Conservation (phyloP, 495 filamentous ascomycete genomes). For the Aspergillus nanangensis region DNA sequence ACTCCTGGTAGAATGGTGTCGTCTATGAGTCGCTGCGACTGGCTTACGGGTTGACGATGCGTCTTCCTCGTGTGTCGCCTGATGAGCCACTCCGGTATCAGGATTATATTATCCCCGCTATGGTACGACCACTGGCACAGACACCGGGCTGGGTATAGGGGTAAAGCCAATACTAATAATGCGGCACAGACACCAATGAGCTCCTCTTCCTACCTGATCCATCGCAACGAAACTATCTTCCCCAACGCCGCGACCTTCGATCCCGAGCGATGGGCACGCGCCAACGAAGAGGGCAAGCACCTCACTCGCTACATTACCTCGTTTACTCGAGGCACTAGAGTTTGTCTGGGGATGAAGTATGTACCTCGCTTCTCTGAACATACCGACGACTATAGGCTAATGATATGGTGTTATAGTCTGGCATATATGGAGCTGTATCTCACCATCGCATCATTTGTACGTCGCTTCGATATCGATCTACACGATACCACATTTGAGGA, state of each 20-base stretch:
- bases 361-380: conserved; percentile 2
- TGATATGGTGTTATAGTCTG: conserved; percentile 7
- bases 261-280: conserved; percentile 47
- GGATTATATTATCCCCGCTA: conserved; percentile 30
- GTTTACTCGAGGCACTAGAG: conserved; percentile 41
- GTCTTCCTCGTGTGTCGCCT: conserved; percentile 39
- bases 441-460: conserved; percentile 10
- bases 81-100: conserved; percentile 33
- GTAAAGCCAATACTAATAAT: neutral
- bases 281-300: conserved; percentile 13
- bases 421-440: conserved; percentile 20
- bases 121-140: conserved; percentile 16
- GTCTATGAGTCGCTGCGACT: conserved; percentile 47
- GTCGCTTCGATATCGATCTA: conserved; percentile 21
- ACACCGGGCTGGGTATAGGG: conserved; percentile 3
- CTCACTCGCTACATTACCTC: conserved; percentile 33
- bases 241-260: conserved; percentile 39
- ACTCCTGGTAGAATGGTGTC: conserved; percentile 26
- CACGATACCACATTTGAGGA: conserved; percentile 19
- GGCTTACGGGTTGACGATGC: conserved; percentile 32
- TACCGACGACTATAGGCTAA: neutral
- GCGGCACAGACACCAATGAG: conserved; percentile 39
- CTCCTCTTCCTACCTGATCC: conserved; percentile 43
- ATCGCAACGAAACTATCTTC: conserved; percentile 43
- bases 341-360: conserved; percentile 45